Conservation (phyloP, 2,329 filamentous ascomycete genomes). For the Aspergillus sp. region DNA sequence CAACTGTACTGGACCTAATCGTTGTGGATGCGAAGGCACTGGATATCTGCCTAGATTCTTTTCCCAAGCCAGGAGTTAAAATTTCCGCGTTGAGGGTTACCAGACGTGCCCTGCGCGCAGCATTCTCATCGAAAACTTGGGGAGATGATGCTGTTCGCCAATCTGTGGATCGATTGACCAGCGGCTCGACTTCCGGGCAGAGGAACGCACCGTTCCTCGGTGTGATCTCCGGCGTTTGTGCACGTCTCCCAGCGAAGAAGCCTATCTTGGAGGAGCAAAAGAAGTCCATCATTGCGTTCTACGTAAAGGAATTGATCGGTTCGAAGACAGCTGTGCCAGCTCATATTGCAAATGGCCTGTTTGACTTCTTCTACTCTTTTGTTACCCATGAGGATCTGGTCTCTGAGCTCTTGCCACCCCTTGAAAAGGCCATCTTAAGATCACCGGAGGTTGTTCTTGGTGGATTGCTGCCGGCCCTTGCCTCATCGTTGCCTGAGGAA, state of each 20-base stretch:
- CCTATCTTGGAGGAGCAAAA: conserved; percentile 62
- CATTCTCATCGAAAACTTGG: conserved; percentile 57
- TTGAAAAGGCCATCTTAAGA: conserved; percentile 85
- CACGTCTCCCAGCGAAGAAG: conserved; percentile 62
- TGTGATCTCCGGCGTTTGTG: conserved; percentile 79
- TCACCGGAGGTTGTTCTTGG: conserved; percentile 85
- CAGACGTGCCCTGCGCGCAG: conserved; percentile 70
- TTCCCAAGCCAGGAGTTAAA: conserved; percentile 59
- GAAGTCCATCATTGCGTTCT: conserved; percentile 73
- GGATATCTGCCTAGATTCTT: conserved; percentile 69
- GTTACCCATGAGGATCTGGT: conserved; percentile 68
- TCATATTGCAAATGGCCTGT: conserved; percentile 68
- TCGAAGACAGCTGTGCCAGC: conserved; percentile 67
- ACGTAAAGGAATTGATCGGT: conserved; percentile 76
- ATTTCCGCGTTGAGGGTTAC: conserved; percentile 73
- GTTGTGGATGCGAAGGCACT: conserved; percentile 66
- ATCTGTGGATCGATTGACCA: conserved; percentile 62
- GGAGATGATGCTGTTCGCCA: conserved; percentile 59
- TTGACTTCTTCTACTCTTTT: conserved; percentile 79
- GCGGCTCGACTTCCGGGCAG: conserved; percentile 60
- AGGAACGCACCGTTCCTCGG: conserved; percentile 77
- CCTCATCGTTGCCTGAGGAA: conserved; percentile 61
- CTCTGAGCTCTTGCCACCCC: conserved; percentile 68
- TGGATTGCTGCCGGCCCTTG: conserved; percentile 69
- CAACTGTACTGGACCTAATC: conserved; percentile 55